Percentiles rank a stretch among this genome's conserved stretches.
phyloP scores from a whole-genome alignment of 108 stramenopile genomes.

The Pseudonitzschia pungens region DNA sequence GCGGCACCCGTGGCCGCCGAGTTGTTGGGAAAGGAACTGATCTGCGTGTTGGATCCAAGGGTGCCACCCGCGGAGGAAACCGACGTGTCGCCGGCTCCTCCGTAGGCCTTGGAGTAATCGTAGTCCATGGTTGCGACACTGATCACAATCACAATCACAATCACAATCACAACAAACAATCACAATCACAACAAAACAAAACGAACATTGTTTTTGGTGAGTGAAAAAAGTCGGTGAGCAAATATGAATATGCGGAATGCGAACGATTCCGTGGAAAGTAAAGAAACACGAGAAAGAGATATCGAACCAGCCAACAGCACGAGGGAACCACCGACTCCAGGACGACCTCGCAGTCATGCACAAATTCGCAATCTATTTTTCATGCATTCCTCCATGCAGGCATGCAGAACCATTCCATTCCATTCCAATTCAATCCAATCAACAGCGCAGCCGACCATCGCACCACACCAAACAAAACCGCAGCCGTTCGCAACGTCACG shows the following conservation, averaged over 20 bases:
- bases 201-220: slow-evolving; percentile 2
- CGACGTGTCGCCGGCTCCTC: slow-evolving; percentile 59
- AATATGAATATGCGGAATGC: background rate
- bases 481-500: background rate
- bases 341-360: too few species aligned
- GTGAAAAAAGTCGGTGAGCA: background rate
- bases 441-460: too few species aligned
- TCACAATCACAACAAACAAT: too few species aligned
- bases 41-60: slow-evolving; percentile 60
- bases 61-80: slow-evolving; percentile 81
- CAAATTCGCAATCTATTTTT: too few species aligned
- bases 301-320: background rate
- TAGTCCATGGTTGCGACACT: slow-evolving; percentile 84
- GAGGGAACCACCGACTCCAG: background rate
- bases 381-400: background rate
- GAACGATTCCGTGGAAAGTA: background rate
- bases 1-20: slow-evolving; percentile 54
- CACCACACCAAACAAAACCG: background rate
- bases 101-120: slow-evolving; percentile 86
- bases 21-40: slow-evolving; percentile 34
- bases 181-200: background rate
- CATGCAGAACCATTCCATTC: too few species aligned
- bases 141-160: too few species aligned
- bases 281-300: slow-evolving; percentile 10
- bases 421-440: too few species aligned